Evolutionary conservation across 768 basidiomycete genomes (phyloP).

Genomic region (Phylloporus sp.): DNA sequence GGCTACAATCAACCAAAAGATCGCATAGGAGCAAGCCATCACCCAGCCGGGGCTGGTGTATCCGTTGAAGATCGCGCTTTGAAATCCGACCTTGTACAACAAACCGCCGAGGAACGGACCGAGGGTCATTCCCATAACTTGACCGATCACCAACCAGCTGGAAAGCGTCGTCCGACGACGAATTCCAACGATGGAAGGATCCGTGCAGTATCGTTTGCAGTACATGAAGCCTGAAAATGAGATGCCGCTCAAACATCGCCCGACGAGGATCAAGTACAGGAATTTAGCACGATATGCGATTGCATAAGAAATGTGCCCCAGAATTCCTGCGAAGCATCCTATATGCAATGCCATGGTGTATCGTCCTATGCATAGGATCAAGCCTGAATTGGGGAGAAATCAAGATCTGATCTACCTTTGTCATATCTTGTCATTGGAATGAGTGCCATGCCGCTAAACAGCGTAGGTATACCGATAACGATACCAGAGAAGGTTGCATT

Average conservation of each 20-base stretch:
- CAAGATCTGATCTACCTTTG: constrained; percentile 37
- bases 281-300: constrained; percentile 54
- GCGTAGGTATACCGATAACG: constrained; percentile 60
- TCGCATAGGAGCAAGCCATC: constrained; percentile 49
- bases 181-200: constrained; percentile 60
- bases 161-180: constrained; percentile 59
- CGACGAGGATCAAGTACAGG: constrained; percentile 66
- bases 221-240: constrained; percentile 66
- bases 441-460: constrained; percentile 54
- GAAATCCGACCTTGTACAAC: constrained; percentile 55
- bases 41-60: constrained; percentile 63
- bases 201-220: constrained; percentile 61
- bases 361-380: constrained; percentile 36
- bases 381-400: neutral
- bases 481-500: constrained; percentile 67
- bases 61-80: constrained; percentile 55
- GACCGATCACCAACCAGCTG: constrained; percentile 58
- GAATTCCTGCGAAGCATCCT: constrained; percentile 45
- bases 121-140: constrained; percentile 54
- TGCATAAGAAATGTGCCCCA: constrained; percentile 58
- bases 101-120: constrained; percentile 65
- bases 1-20: constrained; percentile 43
- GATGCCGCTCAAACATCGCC: constrained; percentile 59
- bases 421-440: constrained; percentile 53
- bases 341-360: constrained; percentile 53